Evolutionary conservation across 768 basidiomycete genomes (phyloP), one percentile per base, ranked within the genome.

Genomic region (Dacryopinax spathularia): DNA sequence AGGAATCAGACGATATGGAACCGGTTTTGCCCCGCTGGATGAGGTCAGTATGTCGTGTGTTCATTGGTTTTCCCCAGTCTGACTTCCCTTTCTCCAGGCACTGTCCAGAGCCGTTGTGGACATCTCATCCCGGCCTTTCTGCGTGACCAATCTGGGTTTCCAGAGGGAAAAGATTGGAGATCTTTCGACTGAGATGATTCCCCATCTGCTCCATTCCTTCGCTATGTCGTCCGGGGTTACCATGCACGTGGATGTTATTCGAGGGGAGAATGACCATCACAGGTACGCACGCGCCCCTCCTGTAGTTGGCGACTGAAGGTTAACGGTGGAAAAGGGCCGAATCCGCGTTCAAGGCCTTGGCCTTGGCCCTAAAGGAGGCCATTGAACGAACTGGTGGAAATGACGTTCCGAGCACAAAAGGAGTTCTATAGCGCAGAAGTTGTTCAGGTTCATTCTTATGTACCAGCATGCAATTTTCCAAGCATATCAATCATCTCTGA

Each of bases 191-290:
- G 96, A 99, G 78, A 97, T 99, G 94, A 86, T 99, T 62, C 91
- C 95, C 33, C 96, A 99, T 73, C 81, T 99, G 62, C 91, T 99
- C 74, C 88, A 96, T 77, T 96, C 93, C 2, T 99, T 99, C 72
- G 90, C 95, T n/a, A 92, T 92, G 66, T 91, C 91, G 0, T 89
- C 95, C 1, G 94, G 94, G 6, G 87, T 86, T 22, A 98, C 96
- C 1, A 78, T 99, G 56, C 95, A 98, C 71, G 81, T 98, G 60
- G 96, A 99, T 70, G 92, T 91, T 41, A 78, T 99, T 41, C 81
- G 93, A 34, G 96, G 96, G 39, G 87, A 91, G 69, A 99, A 99
- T 75, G 96, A 99, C 71, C 96, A 99, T 73, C 96, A 98, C 75
- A 85, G 89, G 95, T 93, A 70, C 65, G 84, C 72, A 33, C 34